A percentile compares a stretch with the other conserved stretches of the same genome.
phyloP scores from a whole-genome alignment of 768 basidiomycete species.

The Piloderma croceum region DNA sequence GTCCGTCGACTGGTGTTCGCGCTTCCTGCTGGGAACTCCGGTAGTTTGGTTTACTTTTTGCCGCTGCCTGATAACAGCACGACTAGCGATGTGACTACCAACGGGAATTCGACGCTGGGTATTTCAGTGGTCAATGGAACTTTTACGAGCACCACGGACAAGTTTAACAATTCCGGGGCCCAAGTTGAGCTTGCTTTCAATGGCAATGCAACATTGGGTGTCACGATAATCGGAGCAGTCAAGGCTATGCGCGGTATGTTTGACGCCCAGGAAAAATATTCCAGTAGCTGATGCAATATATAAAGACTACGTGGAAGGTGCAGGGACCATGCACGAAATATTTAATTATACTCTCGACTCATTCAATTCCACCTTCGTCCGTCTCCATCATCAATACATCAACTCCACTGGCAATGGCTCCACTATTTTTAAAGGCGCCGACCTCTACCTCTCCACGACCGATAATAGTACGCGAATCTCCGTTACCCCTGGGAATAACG shows the following conservation, averaged over 20 bases:
- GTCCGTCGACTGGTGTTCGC: constrained; percentile 35
- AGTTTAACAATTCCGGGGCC: constrained; percentile 33
- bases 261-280: background rate
- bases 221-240: constrained; percentile 38
- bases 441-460: constrained; percentile 25
- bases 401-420: constrained; percentile 32
- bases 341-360: constrained; percentile 40
- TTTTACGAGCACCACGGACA: constrained; percentile 18
- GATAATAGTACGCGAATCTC: constrained; percentile 25
- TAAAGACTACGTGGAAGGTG: constrained; percentile 37
- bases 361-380: constrained; percentile 29
- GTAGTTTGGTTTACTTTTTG: constrained; percentile 37
- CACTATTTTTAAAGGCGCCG: constrained; percentile 23
- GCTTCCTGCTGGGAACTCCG: constrained; percentile 40
- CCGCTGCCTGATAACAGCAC: too few species aligned
- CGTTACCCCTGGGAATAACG: constrained; percentile 28
- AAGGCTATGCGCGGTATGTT: constrained; percentile 34
- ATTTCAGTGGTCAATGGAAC: constrained; percentile 22
- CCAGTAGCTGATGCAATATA: background rate
- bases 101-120: constrained; percentile 11
- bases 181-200: constrained; percentile 30
- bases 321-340: constrained; percentile 35
- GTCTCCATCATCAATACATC: constrained; percentile 36
- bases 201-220: constrained; percentile 33
- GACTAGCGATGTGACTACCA: too few species aligned